Evolutionary conservation across 768 basidiomycete genomes (phyloP), one percentile per base, ranked within the genome.

Genomic region (Kwoniella shandongensis): DNA sequence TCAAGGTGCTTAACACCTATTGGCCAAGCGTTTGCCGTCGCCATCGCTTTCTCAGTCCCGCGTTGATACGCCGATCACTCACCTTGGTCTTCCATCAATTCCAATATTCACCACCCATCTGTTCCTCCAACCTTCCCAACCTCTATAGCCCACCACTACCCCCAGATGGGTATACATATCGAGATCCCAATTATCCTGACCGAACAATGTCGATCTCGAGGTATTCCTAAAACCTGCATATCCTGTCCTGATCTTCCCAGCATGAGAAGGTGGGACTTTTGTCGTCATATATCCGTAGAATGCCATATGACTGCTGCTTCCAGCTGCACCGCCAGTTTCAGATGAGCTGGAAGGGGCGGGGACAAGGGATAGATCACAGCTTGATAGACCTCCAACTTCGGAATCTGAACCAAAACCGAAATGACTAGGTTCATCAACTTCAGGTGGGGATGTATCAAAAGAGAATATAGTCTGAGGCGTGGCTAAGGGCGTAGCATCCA

Each of bases 21-120:
- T 32, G 7, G 32, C 32, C 32, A 32, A 32, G 6, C 32, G 7
- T 13, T 32, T 32, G 6, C 32, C 32, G 13, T 32, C 6, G 32
- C 32, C 13, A 6, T 32, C 32, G 7, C 6, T 32, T 13, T 32
- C 6, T 13, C 32, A 13, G 32, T 32, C 32, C 32, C 6, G 6
- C 6, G 6, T 13, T 32, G 32, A 32, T 32, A 13, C 32, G 13
- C 32, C 6, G 13, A 32, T 13, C 13, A 48, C 56, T 57, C 56
- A 57, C 56, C 44, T 58, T 20, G 56, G 56, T 51, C 56, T 51
- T 0, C 88, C 88, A 49, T 91, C 88, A 2, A 91, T 94, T 75
- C 96, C 92, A 44, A 97, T 79, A 77, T 98, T 97, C 45, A 91
- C 87, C 65, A 88, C 93, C 80, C 91, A 97, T n/a, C 88, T 86